These are phyloP conservation scores for Proliferodiscus dingleyae DNA, from an alignment of 2,329 filamentous ascomycete species.

Conservation along the genomic window DNA sequence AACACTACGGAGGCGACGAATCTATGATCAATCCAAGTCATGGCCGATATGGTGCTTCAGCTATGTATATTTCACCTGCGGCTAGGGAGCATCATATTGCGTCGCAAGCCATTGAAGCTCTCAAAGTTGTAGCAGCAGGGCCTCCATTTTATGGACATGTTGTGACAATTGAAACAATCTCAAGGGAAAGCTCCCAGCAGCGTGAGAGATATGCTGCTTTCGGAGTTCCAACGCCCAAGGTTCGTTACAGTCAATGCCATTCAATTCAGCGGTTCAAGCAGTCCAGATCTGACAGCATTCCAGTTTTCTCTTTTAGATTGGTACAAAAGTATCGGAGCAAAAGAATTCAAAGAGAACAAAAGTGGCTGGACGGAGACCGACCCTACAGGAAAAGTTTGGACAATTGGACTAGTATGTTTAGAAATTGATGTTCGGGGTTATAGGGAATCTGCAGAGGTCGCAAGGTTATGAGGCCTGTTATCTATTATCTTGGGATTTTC, in stretches of 20 bases:
- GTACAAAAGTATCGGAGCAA: neutral
- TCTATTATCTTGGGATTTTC: too few relatives aligned
- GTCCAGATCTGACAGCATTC: neutral
- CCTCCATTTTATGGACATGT: neutral
- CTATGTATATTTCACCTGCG: neutral
- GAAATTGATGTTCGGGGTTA: neutral
- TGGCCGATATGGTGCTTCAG: neutral
- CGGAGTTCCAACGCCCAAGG: neutral
- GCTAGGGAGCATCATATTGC: neutral
- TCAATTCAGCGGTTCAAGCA: neutral
- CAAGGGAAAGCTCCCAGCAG: neutral
- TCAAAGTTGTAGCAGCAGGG: neutral
- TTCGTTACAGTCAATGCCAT: neutral
- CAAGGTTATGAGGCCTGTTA: too few relatives aligned
- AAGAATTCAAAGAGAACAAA: neutral
- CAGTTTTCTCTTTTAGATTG: neutral
- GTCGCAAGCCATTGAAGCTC: neutral
- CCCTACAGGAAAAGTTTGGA: neutral
- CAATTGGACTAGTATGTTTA: neutral
- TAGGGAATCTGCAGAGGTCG: neutral
- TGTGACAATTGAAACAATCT: neutral
- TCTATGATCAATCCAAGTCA: neutral
- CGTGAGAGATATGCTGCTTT: neutral
- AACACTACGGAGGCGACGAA: neutral
- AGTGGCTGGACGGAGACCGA: neutral